Evolutionary conservation across 176 grass and related monocot genomes (phyloP), one percentile per base, ranked within the genome.

Genomic region (Guadua angustifolia): DNA sequence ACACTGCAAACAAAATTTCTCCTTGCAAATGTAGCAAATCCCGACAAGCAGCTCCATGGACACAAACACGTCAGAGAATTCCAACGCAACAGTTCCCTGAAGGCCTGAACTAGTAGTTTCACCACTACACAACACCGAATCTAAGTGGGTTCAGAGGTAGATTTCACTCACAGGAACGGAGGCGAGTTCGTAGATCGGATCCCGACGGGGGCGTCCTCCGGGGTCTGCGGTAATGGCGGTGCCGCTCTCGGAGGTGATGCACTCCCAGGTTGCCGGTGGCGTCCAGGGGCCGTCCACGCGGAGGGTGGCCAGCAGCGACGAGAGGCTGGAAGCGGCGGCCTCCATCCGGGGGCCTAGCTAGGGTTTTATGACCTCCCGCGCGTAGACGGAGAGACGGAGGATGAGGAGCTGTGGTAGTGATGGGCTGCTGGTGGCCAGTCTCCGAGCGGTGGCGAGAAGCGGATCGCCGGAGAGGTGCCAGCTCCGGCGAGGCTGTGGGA

Each of bases 281-380:
- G 77, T 93, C 87, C 80, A 90, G 6, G 93, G 91, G 4, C 83
- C 82, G 36, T 86, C 91, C 63, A 95, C 89, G 84, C 78, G 92
- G 65, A 98, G 87, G 26, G 78, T 83, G 62, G 66, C 83, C 58
- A 93, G 85, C 46, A 95, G 83, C 69, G 88, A 81, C 82, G 84
- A 91, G 82, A 98, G 87, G 84, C 82, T 88, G 71, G 89, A 82
- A 83, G 90, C 95, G 26, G 51, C 85, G 21, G 88, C 84, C 89
- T 93, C 91, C 95, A 98, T 98, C 21, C 25, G 70, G 69, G 59
- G 17, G 17, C 9, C 66, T 43, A 43, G 53, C 81, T 86, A 91
- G 85, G 85, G 82, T 85, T 78, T 78, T 83, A 78, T 24, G 40
- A 15, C 13, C 74, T 79, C 38, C 57, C 19, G 24, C 5, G 26